Conservation (phyloP, 768 basidiomycete genomes). For the Mycena olivaceomarginata region DNA sequence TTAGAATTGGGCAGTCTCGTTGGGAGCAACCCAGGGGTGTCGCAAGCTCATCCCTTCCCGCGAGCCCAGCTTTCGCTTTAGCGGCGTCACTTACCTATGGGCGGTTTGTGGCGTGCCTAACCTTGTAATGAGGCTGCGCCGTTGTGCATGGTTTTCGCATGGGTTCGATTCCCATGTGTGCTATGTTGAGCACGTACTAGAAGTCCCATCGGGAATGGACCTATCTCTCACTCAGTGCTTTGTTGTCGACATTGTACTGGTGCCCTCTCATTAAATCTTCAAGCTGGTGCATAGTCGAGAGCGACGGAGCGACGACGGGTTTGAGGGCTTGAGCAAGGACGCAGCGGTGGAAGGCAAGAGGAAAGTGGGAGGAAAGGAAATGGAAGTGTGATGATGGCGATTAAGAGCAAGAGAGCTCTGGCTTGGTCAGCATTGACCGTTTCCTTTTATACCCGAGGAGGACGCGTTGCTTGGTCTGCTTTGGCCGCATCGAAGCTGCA, state of each 20-base stretch:
- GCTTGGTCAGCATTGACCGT: no score
- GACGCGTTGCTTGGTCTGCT: no score
- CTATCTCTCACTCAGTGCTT: neutral
- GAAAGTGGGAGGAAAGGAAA: no score
- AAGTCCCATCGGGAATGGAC: neutral
- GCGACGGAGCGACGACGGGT: no score
- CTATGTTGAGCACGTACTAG: slow-evolving; percentile 1
- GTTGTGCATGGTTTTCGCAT: neutral
- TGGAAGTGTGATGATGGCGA: no score
- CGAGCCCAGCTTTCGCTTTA: neutral
- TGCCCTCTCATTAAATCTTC: neutral
- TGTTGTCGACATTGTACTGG: slow-evolving; percentile 18
- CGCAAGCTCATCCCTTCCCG: neutral
- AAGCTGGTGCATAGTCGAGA: neutral
- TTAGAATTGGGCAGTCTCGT: slow-evolving; percentile 4
- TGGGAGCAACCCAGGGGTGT: neutral
- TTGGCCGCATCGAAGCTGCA: no score
- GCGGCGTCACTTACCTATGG: neutral
- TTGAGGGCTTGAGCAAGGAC: no score
- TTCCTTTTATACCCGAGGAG: no score
- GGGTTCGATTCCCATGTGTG: neutral
- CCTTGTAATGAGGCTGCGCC: neutral
- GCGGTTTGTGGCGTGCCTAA: slow-evolving; percentile 1
- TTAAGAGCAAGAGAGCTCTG: no score
- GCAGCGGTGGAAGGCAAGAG: no score